Conservation (phyloP, 768 basidiomycete genomes). For the Lentinus brumalis region DNA sequence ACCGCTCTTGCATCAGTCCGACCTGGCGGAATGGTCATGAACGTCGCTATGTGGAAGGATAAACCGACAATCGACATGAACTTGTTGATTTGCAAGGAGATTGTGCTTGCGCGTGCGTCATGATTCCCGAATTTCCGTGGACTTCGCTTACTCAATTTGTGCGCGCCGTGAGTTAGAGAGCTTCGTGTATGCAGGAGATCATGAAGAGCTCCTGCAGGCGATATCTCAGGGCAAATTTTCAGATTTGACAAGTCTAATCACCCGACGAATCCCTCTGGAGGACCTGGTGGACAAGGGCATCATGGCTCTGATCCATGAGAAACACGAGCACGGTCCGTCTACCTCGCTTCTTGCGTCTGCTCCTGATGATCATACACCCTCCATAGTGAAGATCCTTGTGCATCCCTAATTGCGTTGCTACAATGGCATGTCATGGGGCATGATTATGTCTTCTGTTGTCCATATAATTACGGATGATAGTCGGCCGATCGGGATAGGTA, state of each 20-base stretch:
- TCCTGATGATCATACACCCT: neutral
- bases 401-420: neutral
- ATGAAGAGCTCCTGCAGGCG: constrained; percentile 40
- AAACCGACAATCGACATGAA: constrained; percentile 39
- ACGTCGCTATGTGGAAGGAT: constrained; percentile 45
- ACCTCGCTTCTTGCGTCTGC: neutral
- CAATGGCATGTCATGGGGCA: too few relatives aligned
- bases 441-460: too few relatives aligned
- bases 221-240: constrained; percentile 38
- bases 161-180: constrained; percentile 25
- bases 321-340: constrained; percentile 35
- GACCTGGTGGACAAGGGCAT: constrained; percentile 46
- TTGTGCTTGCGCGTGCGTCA: constrained; percentile 37
- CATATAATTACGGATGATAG: too few relatives aligned
- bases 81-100: constrained; percentile 38
- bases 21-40: constrained; percentile 40
- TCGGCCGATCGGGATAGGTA: too few relatives aligned
- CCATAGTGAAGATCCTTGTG: constrained; percentile 42
- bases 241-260: constrained; percentile 43
- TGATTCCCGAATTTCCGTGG: neutral
- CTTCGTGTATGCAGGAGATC: constrained; percentile 39
- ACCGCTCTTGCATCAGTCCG: constrained; percentile 37
- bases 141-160: too few relatives aligned
- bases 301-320: constrained; percentile 39
- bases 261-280: constrained; percentile 39